Evolutionary conservation across 1,284 basidiomycete species (phyloP), one percentile per base, ranked within the genome.

Genomic region (Apiotrichum montevideense): DNA sequence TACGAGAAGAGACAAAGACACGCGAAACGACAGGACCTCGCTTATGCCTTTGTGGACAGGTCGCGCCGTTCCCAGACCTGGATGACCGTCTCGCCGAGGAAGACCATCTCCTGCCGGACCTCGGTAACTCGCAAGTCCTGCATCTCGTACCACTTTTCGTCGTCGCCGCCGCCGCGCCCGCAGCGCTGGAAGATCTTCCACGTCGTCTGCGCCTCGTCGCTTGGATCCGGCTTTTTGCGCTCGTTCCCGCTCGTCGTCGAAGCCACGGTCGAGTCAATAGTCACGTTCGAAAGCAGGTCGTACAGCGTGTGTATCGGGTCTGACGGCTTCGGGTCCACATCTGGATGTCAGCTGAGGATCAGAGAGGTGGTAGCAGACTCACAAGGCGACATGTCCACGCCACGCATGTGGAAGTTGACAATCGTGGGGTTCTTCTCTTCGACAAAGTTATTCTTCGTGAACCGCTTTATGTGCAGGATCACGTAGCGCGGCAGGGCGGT

Each of bases 391-490:
- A 98, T 87, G 76, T 98, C 93, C 21, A 98, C 82, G 0, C 93
- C 93, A 56, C 90, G 84, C 46, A 97, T 81, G 10, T 93, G 93
- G 71, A 97, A 98, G 71, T 96, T 98, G 66, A 99, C 90, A 59
- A 98, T 94, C 1, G 96, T 99, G 3, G 94, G 94, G 71, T 99
- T 98, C 75, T 97, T 95, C 77, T 98, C 95, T 76, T 98, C 95
- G 1, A 97, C 91, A 69, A 99, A 98, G 52, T 84, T 84, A 76
- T 98, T 99, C 75, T 91, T 96, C n/a, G 91, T 96, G 77, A 98
- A 99, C 35, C 96, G 85, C 71, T 95, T 98, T 80, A 89, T 95
- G 74, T 97, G 91, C 32, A 98, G 80, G 66, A 98, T 89, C 65
- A 99, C 85, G 72, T 94, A 98, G 44, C 83, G 90, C 21, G 96